Evolutionary conservation across 2,329 filamentous ascomycete genomes (phyloP).

Genomic region (Aphanoascus verrucosus): DNA sequence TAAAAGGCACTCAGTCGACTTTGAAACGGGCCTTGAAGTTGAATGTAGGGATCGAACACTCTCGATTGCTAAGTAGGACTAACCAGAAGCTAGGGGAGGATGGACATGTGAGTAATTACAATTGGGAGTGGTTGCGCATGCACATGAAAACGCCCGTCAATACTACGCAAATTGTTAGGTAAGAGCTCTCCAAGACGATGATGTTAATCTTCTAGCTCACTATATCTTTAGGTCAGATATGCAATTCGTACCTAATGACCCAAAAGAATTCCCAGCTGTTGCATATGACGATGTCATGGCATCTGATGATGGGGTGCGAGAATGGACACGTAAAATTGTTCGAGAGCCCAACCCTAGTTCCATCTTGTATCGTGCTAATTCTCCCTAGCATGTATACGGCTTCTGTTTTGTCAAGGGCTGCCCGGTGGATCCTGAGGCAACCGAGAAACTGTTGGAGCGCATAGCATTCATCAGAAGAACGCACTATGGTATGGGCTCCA

Average conservation of each 20-base stretch:
- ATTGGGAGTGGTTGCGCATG: constrained; percentile 50
- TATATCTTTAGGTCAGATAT: constrained; percentile 11
- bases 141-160: constrained; percentile 24
- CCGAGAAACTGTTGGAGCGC: constrained; percentile 61
- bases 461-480: constrained; percentile 83
- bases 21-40: constrained; percentile 36
- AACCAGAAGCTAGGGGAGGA: constrained; percentile 48
- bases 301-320: constrained; percentile 45
- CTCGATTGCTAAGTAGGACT: not conserved
- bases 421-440: constrained; percentile 59
- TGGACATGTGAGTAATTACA: constrained; percentile 57
- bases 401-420: constrained; percentile 67
- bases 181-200: not conserved
- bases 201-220: not conserved
- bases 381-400: constrained; percentile 51
- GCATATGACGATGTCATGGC: constrained; percentile 52
- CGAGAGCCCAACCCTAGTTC: constrained; percentile 11
- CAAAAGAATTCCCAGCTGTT: constrained; percentile 47
- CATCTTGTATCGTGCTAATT: constrained; percentile 4
- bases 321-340: constrained; percentile 53
- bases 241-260: constrained; percentile 21
- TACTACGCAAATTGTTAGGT: constrained; percentile 3
- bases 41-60: constrained; percentile 36
- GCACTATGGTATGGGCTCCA: constrained; percentile 66
- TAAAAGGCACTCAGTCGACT: constrained; percentile 17